Base-by-base conservation (phyloP, 2,329 filamentous ascomycete species). In the Aureobasidium pullulans region DNA sequence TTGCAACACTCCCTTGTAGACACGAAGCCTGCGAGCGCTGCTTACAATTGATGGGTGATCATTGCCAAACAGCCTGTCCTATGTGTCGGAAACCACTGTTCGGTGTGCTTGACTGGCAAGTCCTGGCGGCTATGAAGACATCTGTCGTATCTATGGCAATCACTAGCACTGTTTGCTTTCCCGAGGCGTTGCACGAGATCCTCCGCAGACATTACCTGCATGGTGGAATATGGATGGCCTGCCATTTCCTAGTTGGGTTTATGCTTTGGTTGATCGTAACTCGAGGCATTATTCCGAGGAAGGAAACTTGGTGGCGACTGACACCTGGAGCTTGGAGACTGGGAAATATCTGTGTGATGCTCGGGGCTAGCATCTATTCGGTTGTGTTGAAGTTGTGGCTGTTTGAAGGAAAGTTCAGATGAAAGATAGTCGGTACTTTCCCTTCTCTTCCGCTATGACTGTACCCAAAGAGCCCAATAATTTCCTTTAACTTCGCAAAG, bases 401-500 rank as follows among this genome's bases (percentile, higher is more conserved):
- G 42, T 15, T 31, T 8, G 43, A 46, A 15, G 8, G 43, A 3
- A 46, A 31, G 8, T 46, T 6, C 23, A 44, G 23, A 44, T 44
- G 42, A 44, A 6, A 44, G 39, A 16, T 19, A 1, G 1, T 19
- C 19, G 19, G 19, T 19, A 19, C 19, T 19, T 19, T 19, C 19
- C 19, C 19, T 19, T 19, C 19, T 2, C 19, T 19, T 19, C 19
- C 19, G 19, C 19, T 19, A 29, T 10, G 43, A 46, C 19, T 46
- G 23, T 31, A 29, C 5, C 43, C 43, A 46, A 4, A 53, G 32
- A n/a, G 28, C 36, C 23, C 23, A 53, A 29, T 39, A 53, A 10
- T n/a, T 16, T 10, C 49, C 49, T 40, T 40, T 53, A 9, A 7
- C 6, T 16, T 42, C 19, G 9, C 31, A 53, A 28, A 87, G 71